These are phyloP conservation scores for Austroboletus festivus DNA, from an alignment of 768 basidiomycete species.

Conservation along the genomic window DNA sequence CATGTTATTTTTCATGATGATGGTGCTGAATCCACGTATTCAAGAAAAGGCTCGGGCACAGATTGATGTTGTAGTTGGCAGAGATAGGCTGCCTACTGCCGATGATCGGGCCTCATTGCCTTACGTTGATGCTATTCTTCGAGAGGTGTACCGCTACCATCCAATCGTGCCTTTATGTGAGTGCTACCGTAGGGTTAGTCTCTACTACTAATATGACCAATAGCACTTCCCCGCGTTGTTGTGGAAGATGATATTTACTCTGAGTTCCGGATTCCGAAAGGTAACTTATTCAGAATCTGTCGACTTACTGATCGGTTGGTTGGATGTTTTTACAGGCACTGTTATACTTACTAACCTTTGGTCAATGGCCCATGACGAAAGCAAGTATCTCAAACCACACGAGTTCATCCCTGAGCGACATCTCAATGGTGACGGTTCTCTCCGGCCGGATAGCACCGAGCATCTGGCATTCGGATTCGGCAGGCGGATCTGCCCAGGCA, in stretches of 20 bases:
- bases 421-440: conserved; percentile 25
- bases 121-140: conserved; percentile 6
- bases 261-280: conserved; percentile 48
- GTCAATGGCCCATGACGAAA: conserved; percentile 17
- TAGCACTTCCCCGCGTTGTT: conserved; percentile 25
- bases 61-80: conserved; percentile 8
- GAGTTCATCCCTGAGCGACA: conserved; percentile 40
- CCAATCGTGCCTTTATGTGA: conserved; percentile 1
- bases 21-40: conserved; percentile 2
- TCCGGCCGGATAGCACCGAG: conserved; percentile 9
- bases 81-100: conserved; percentile 3
- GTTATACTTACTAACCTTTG: conserved; percentile 8
- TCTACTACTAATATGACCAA: background rate
- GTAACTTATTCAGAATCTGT: background rate
- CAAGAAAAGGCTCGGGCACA: conserved; percentile 11
- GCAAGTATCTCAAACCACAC: conserved; percentile 34
- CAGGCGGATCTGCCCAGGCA: conserved; percentile 24
- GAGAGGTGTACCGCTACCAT: conserved; percentile 2
- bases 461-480: conserved; percentile 24
- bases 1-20: conserved; percentile 7
- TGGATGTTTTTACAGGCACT: conserved; percentile 1
- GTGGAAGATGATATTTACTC: conserved; percentile 41
- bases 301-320: background rate
- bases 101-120: conserved; percentile 9
- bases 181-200: background rate